A percentile compares a stretch with the other conserved stretches of the same genome.
These are phyloP conservation scores for Papiliotrema nemorosa DNA, from an alignment of 1,284 basidiomycete genomes.

Conservation along the genomic window DNA sequence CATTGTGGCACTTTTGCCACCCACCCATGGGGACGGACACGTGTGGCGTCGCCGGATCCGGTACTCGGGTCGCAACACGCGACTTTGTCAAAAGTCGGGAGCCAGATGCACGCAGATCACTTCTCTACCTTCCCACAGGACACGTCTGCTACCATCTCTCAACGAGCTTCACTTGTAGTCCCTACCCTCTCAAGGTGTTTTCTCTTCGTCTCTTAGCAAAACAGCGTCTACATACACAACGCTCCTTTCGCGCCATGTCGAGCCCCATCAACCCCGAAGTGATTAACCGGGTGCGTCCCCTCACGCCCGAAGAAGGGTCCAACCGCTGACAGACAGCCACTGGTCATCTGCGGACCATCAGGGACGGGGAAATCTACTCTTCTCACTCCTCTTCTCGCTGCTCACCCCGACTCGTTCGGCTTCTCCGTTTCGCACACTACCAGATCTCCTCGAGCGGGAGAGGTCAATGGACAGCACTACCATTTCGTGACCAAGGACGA, in stretches of 20 bases:
- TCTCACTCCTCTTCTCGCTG: conserved; percentile 74
- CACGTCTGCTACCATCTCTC: too few relatives aligned
- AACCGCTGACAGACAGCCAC: too few relatives aligned
- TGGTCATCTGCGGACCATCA: conserved; percentile 77
- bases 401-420: conserved; percentile 81
- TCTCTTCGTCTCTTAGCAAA: background rate
- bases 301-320: too few relatives aligned
- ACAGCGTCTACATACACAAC: background rate
- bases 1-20: too few relatives aligned
- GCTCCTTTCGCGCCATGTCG: conserved; percentile 5
- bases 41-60: background rate
- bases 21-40: too few relatives aligned
- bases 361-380: conserved; percentile 95
- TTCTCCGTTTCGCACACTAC: conserved; percentile 98
- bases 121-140: too few relatives aligned
- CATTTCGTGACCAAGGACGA: conserved; percentile 56
- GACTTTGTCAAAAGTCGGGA: too few relatives aligned
- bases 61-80: too few relatives aligned
- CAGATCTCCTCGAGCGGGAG: conserved; percentile 75
- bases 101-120: too few relatives aligned
- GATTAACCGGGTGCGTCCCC: conserved; percentile 27
- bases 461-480: conserved; percentile 66
- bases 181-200: background rate
- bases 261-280: conserved; percentile 26
- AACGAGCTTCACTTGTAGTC: background rate